These are phyloP conservation scores for Tricholomella constricta DNA, from an alignment of 768 basidiomycete species.

Conservation along the genomic window DNA sequence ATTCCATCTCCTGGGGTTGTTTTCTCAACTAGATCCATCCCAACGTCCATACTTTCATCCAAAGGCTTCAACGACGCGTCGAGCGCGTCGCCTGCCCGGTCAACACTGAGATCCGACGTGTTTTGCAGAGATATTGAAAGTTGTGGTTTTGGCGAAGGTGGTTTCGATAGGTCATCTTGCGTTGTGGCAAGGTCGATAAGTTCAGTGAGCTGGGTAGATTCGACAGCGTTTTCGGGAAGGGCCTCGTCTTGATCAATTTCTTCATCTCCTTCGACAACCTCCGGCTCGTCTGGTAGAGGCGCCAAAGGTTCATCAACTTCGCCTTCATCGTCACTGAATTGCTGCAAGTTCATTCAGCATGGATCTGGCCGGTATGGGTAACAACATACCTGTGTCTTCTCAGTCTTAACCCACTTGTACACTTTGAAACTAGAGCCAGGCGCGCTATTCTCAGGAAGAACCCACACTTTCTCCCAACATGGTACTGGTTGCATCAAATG, in stretches of 20 bases:
- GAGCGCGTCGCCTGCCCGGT: slow-evolving; percentile 43
- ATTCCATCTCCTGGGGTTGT: slow-evolving; percentile 39
- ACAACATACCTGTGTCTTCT: slow-evolving; percentile 66
- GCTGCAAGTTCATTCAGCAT: slow-evolving; percentile 40
- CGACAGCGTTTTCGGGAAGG: slow-evolving; percentile 38
- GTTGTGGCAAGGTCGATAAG: slow-evolving; percentile 28
- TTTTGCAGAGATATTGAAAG: slow-evolving; percentile 51
- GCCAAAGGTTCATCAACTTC: slow-evolving; percentile 79
- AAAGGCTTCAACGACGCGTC: slow-evolving; percentile 60
- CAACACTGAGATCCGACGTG: slow-evolving; percentile 47
- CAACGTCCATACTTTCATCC: slow-evolving; percentile 44
- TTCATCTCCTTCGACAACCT: slow-evolving; percentile 73
- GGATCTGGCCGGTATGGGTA: background rate
- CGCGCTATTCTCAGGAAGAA: slow-evolving; percentile 54
- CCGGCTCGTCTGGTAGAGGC: slow-evolving; percentile 76
- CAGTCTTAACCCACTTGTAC: slow-evolving; percentile 79
- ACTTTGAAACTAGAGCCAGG: slow-evolving; percentile 64
- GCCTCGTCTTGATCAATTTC: slow-evolving; percentile 74
- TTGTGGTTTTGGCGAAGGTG: slow-evolving; percentile 69
- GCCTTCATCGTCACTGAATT: slow-evolving; percentile 87
- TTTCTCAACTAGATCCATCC: slow-evolving; percentile 40
- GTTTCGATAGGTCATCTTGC: slow-evolving; percentile 59
- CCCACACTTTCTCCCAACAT: slow-evolving; percentile 84
- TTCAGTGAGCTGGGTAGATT: slow-evolving; percentile 35
- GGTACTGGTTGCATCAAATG: slow-evolving; percentile 90